phyloP scores from a whole-genome alignment of 1,139 yeast species.

The Meyerozyma smithsonii region DNA sequence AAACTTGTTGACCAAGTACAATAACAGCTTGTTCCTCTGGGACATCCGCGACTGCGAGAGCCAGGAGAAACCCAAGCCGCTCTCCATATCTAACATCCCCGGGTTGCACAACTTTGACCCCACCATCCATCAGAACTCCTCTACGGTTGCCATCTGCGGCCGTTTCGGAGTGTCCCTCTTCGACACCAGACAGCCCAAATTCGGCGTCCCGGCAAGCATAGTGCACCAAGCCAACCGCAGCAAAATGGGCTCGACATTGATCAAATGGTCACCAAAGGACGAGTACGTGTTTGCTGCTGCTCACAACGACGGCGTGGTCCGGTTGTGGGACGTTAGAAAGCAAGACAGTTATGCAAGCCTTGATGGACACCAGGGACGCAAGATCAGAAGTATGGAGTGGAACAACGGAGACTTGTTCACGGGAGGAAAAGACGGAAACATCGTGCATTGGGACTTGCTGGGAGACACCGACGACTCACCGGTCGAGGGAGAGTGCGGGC shows the following conservation, averaged over 20 bases:
- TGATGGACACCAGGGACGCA: slow-evolving; percentile 49
- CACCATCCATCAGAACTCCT: slow-evolving; percentile 27
- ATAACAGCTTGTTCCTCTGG: slow-evolving; percentile 68
- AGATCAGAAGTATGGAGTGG: slow-evolving; percentile 62
- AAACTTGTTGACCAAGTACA: slow-evolving; percentile 50
- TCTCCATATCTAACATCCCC: slow-evolving; percentile 46
- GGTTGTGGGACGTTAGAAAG: slow-evolving; percentile 74
- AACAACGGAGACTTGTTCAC: slow-evolving; percentile 52
- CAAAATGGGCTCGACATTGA: slow-evolving; percentile 29
- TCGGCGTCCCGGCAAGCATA: slow-evolving; percentile 28
- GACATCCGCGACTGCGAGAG: slow-evolving; percentile 53
- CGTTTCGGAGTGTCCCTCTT: slow-evolving; percentile 65
- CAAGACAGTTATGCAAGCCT: slow-evolving; percentile 51
- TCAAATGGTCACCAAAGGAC: slow-evolving; percentile 62
- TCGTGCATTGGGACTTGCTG: slow-evolving; percentile 67
- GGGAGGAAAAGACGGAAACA: slow-evolving; percentile 67
- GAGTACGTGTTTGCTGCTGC: slow-evolving; percentile 64
- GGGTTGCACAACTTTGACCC: slow-evolving; percentile 54
- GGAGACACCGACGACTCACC: slow-evolving; percentile 15
- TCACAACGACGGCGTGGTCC: slow-evolving; percentile 53
- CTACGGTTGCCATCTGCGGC: slow-evolving; percentile 56
- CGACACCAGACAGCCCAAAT: slow-evolving; percentile 52
- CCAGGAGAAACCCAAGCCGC: slow-evolving; percentile 40
- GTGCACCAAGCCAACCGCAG: slow-evolving; percentile 12
- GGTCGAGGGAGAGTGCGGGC: slow-evolving; percentile 24